Conservation (phyloP, 2,329 filamentous ascomycete genomes). For the Macroventuria anomochaeta region DNA sequence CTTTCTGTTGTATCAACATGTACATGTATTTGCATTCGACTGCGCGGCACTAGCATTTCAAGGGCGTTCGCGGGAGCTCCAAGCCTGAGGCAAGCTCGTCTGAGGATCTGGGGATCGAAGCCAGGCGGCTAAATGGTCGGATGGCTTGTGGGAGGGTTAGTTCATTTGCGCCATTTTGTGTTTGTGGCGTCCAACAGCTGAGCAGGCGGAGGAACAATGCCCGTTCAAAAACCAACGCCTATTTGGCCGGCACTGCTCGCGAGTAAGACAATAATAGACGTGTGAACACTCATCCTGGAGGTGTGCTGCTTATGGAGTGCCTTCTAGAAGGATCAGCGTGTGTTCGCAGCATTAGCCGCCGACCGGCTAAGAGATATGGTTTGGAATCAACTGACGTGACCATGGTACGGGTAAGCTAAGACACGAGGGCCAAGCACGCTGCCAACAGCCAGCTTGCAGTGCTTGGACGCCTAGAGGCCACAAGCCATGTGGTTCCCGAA, state of each 20-base stretch:
- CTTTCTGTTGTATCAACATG: slow-evolving; percentile 28
- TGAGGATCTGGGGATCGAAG: not conserved
- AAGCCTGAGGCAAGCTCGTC: slow-evolving; percentile 2
- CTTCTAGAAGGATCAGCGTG: slow-evolving; percentile 20
- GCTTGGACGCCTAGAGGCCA: not conserved
- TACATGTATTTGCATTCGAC: slow-evolving; percentile 23
- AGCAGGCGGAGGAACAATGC: slow-evolving; percentile 6
- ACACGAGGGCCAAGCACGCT: slow-evolving; percentile 1
- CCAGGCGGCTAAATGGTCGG: slow-evolving; percentile 15
- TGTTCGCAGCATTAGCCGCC: slow-evolving; percentile 19
- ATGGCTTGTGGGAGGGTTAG: slow-evolving; percentile 10
- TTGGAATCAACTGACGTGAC: slow-evolving; percentile 11
- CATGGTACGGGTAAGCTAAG: slow-evolving; percentile 3
- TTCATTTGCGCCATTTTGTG: slow-evolving; percentile 15
- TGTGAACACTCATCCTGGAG: not conserved
- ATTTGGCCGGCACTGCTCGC: not conserved
- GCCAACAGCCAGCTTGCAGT: not conserved
- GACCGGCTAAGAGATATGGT: slow-evolving; percentile 8
- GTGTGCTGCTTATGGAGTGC: not conserved
- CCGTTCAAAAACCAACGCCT: not conserved
- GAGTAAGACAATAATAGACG: not conserved
- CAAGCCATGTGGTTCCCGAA: slow-evolving; percentile 3
- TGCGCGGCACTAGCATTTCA: slow-evolving; percentile 33
- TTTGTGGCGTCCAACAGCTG: slow-evolving; percentile 14
- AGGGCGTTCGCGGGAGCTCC: slow-evolving; percentile 21